Base-by-base conservation (phyloP, 2,329 filamentous ascomycete genomes). In the Xylaria sp. region DNA sequence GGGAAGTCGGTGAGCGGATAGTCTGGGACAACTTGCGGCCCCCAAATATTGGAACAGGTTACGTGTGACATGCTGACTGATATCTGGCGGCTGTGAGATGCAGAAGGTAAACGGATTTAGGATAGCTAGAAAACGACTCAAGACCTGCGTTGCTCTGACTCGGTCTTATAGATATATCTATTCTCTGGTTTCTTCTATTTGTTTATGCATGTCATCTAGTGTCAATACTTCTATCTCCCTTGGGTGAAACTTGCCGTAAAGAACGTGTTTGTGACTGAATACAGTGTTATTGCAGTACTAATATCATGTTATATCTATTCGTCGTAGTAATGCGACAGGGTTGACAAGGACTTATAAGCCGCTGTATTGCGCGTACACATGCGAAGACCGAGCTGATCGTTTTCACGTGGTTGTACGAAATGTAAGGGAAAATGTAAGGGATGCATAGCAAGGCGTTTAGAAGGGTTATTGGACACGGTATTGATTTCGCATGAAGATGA, bases 301-400 rank as follows among this genome's bases (percentile, higher is more conserved):
- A 28, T 28, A 28, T 28, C 28, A 3, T 28, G 28, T 28, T 28
- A 28, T 28, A 28, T 28, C 28, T 28, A 28, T 28, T 28, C 28
- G 28, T 28, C 2, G 28, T 28, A 6, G 28, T 3, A 28, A 28
- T 28, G 28, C 4, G 28, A 28, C 28, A 28, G 28, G 70, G 90
- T 93, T 77, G 91, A 93, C 78, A 87, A 87, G 76, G 91, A 92
- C 77, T 90, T 87, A 68, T 92, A 58, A 69, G 10, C 61, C 23
- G n/a, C 31, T 31, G 31, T 44, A 58, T 42, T 49, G n/a, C 56
- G 31, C 23, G 33, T 40, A 28, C 44, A 9, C 26, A 38, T 4
- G 13, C 20, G 26, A 48, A 44, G 20, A n/a, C 58, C 6, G 36
- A 58, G 20, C 17, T 44, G n/a, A 65, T 36, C 58, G 26, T 42